These are phyloP conservation scores for Mycosphaerella arachidis DNA, from an alignment of 2,329 filamentous ascomycete genomes.

Conservation along the genomic window DNA sequence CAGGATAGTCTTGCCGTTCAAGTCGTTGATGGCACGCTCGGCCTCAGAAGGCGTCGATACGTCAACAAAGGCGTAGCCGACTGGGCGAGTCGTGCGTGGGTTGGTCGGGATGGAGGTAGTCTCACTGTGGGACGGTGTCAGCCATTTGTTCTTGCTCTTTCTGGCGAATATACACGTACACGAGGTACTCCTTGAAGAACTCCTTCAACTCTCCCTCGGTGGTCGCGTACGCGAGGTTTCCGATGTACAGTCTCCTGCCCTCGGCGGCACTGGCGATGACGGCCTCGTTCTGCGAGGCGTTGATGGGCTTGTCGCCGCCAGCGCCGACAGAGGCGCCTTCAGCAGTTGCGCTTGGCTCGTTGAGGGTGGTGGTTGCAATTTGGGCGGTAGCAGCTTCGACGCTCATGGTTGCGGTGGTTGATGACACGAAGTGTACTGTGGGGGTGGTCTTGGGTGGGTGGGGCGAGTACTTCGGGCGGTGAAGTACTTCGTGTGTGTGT, in stretches of 20 bases:
- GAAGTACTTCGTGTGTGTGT: slow-evolving; percentile 34
- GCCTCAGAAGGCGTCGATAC: slow-evolving; percentile 92
- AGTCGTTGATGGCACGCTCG: slow-evolving; percentile 88
- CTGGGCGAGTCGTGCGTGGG: slow-evolving; percentile 94
- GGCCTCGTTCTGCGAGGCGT: slow-evolving; percentile 77
- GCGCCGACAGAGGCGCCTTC: slow-evolving; percentile 50
- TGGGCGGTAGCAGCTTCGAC: slow-evolving; percentile 73
- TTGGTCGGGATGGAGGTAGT: slow-evolving; percentile 99
- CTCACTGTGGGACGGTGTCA: slow-evolving; percentile 59
- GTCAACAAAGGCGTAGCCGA: slow-evolving; percentile 98
- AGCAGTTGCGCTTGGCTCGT: slow-evolving; percentile 53
- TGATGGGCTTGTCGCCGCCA: slow-evolving; percentile 59
- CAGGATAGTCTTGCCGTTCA: slow-evolving; percentile 95
- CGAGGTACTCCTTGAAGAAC: slow-evolving; percentile 99
- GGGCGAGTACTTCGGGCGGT: slow-evolving; percentile 21
- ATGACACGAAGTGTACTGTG: slow-evolving; percentile 47
- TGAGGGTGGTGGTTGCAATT: slow-evolving; percentile 62
- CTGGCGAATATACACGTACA: slow-evolving; percentile 64
- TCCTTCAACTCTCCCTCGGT: slow-evolving; percentile 99
- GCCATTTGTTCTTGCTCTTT: slow-evolving; percentile 4
- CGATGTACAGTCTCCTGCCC: slow-evolving; percentile 98
- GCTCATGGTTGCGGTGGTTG: slow-evolving; percentile 73
- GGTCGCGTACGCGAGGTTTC: slow-evolving; percentile 99
- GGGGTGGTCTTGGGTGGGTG: slow-evolving; percentile 7
- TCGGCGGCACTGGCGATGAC: slow-evolving; percentile 96